phyloP scores from a whole-genome alignment of 2,329 filamentous ascomycete species.

The Periconia digitata region DNA sequence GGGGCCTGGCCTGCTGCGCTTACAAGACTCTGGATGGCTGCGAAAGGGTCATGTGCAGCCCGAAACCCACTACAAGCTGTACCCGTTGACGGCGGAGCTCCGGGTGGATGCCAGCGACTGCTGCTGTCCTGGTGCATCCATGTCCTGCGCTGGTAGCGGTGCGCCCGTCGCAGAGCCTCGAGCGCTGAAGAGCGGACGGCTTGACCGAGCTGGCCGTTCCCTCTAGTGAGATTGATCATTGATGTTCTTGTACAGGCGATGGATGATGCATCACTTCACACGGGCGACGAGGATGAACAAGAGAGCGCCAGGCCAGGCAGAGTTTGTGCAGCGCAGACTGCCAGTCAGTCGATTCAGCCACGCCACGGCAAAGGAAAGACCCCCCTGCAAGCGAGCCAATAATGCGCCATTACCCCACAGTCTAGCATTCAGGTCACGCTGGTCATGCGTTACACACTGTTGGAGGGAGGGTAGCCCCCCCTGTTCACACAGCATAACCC shows the following conservation, averaged over 20 bases:
- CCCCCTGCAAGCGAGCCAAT: slow-evolving; percentile 13
- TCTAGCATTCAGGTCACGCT: slow-evolving; percentile 4
- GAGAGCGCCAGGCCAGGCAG: too few species aligned
- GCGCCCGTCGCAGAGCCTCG: too few species aligned
- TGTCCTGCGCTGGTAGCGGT: slow-evolving; percentile 3
- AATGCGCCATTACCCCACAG: slow-evolving; percentile 8
- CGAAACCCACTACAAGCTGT: slow-evolving; percentile 20
- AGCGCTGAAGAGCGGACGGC: too few species aligned
- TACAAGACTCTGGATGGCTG: too few species aligned
- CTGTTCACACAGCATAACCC: too few species aligned
- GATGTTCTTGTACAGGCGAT: too few species aligned
- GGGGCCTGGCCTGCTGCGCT: slow-evolving; percentile 21
- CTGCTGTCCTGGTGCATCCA: slow-evolving; percentile 9
- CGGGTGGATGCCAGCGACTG: slow-evolving; percentile 21
- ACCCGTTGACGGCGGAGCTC: slow-evolving; percentile 18
- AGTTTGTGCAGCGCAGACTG: too few species aligned
- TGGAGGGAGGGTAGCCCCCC: too few species aligned
- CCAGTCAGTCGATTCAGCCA: not conserved
- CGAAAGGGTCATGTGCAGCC: slow-evolving; percentile 36
- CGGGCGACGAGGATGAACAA: not conserved
- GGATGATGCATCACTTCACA: not conserved
- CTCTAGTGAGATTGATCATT: too few species aligned
- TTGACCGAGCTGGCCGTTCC: too few species aligned
- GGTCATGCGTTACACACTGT: slow-evolving; percentile 12
- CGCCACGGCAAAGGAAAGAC: slow-evolving; percentile 7